phyloP scores from a whole-genome alignment of 768 basidiomycete species.

The Hebeloma cylindrosporum region DNA sequence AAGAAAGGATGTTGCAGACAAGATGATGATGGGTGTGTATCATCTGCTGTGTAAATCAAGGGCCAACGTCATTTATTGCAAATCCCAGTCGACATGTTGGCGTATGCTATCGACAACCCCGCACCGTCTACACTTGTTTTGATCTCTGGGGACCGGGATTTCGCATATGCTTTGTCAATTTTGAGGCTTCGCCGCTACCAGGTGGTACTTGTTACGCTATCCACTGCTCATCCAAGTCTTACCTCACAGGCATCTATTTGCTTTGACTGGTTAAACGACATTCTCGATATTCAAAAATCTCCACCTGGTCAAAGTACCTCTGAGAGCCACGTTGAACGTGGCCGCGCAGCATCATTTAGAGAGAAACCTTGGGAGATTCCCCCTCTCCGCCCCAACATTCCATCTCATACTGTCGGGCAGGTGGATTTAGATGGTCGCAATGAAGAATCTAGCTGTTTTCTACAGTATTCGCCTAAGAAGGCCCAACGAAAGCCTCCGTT shows the following conservation, averaged over 20 bases:
- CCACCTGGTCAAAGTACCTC: constrained; percentile 9
- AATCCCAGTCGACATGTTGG: constrained; percentile 26
- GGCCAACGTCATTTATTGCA: not conserved
- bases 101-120: constrained; percentile 41
- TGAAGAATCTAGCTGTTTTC: too few relatives aligned
- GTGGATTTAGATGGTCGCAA: too few relatives aligned
- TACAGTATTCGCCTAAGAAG: too few relatives aligned
- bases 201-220: constrained; percentile 41
- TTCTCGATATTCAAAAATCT: constrained; percentile 40
- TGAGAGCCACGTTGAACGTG: not conserved
- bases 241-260: constrained; percentile 48
- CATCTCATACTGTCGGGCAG: too few relatives aligned
- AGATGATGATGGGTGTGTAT: constrained; percentile 49
- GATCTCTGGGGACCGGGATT: constrained; percentile 46
- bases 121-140: constrained; percentile 45
- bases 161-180: constrained; percentile 43
- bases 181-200: constrained; percentile 38
- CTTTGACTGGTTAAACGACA: constrained; percentile 45
- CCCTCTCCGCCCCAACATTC: too few relatives aligned
- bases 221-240: constrained; percentile 35
- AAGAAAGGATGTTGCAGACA: constrained; percentile 43
- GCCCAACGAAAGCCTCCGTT: too few relatives aligned
- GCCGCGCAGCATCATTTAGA: not conserved
- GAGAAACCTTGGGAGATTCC: too few relatives aligned
- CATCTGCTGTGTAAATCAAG: not conserved